Evolutionary conservation across 176 grass and related monocot genomes (phyloP).

Genomic region (maize (Zea mays)): DNA sequence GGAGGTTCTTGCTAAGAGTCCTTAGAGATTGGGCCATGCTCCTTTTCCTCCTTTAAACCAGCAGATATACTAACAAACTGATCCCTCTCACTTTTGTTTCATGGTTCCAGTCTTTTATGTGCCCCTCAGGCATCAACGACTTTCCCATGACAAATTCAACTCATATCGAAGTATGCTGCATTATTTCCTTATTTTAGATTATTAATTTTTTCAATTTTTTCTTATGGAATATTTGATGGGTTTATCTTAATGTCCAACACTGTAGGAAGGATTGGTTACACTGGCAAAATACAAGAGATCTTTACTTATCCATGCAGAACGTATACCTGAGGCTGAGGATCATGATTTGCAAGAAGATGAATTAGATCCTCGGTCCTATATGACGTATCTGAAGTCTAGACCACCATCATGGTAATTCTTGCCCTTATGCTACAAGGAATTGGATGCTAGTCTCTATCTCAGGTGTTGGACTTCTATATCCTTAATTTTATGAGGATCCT

Average conservation of each 20-base stretch:
- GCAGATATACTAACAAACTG: neutral
- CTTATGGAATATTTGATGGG: neutral
- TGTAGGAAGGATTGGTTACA: constrained; percentile 78
- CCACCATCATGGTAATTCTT: constrained; percentile 76
- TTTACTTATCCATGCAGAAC: constrained; percentile 88
- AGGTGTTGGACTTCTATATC: neutral
- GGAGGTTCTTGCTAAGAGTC: neutral
- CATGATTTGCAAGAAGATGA: constrained; percentile 35
- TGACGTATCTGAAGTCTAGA: constrained; percentile 81
- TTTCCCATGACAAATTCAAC: constrained; percentile 99
- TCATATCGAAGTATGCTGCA: constrained; percentile 73
- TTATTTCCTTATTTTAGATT: neutral
- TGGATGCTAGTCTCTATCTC: neutral
- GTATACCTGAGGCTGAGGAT: constrained; percentile 56
- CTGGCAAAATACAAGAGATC: constrained; percentile 88
- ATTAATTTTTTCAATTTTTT: neutral
- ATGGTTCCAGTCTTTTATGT: constrained; percentile 91
- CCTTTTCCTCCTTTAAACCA: neutral
- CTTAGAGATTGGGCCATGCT: constrained; percentile 1
- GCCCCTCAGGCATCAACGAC: constrained; percentile 87
- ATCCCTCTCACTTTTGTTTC: constrained; percentile 24
- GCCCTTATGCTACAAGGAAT: neutral
- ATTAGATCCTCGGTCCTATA: constrained; percentile 65
- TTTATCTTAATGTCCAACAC: neutral
- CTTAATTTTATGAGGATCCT: neutral